Evolutionary conservation across 148 eudicot genomes (phyloP), one percentile per base, ranked within the genome.

Genomic region (Selenicereus undatus): DNA sequence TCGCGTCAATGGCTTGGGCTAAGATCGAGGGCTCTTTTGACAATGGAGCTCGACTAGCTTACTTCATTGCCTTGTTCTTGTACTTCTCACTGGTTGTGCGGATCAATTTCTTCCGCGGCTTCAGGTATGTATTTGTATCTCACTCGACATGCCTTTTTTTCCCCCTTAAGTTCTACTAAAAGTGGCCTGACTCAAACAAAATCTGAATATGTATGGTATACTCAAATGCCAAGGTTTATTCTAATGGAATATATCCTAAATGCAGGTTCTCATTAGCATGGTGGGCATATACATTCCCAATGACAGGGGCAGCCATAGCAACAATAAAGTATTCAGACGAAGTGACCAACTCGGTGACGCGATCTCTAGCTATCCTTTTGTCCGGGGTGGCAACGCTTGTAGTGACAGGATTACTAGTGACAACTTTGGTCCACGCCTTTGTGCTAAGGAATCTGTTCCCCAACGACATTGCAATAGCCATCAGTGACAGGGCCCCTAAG

Each of bases 281-380:
- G 99, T 96, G 99, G 99, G 97, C 99, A 4, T 93, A 96, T 84
- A 96, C 99, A 45, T 94, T 96, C 78, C 99, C 99, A 0, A 96
- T 91, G 98, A 93, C 99, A 1, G 95, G 90, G 22, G 97, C 93
- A 22, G 90, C 99, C 71, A 90, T 92, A 11, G 97, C 98, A 16
- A 91, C 98, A 5, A 89, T 96, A 56, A 79, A 77, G 68, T 96
- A 93, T 89, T 80, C 97, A 6, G 82, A 75, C 13, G 92, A 86
- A 86, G 98, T 93, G 3, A 78, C 90, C 16, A 92, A 75, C 81
- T 50, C 80, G 52, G 75, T 86, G 39, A 90, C 95, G 0, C 85
- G 82, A 81, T 52, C 79, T 42, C 84, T 91, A 29, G 81, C 89
- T 0, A 75, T 92, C 56, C 20, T 78, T 29, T 93, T 96, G 51